phyloP scores from a whole-genome alignment of 192 early-diverging fungal species.

The Cetraspora pellucida region DNA sequence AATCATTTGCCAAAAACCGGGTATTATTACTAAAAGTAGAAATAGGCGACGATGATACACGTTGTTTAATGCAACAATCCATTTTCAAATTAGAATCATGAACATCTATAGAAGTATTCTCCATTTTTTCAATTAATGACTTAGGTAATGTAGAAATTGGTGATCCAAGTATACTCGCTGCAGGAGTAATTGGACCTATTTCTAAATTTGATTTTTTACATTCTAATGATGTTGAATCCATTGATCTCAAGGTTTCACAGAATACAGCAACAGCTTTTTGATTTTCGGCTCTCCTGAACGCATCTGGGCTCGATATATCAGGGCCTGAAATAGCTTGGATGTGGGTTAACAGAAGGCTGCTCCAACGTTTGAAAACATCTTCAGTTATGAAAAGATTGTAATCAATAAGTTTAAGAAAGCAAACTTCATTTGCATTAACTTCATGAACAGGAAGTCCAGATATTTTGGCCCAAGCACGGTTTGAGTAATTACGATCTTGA shows the following conservation, averaged over 20 bases:
- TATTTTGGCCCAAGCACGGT: constrained; percentile 88
- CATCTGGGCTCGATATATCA: constrained; percentile 14
- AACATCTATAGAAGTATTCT: too few species aligned
- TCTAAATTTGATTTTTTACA: neutral
- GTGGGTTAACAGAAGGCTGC: constrained; percentile 44
- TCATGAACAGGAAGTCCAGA: constrained; percentile 75
- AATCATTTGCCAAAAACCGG: too few species aligned
- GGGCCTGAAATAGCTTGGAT: constrained; percentile 39
- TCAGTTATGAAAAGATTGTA: constrained; percentile 73
- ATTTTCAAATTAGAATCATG: too few species aligned
- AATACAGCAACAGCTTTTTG: constrained; percentile 18
- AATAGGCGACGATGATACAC: too few species aligned
- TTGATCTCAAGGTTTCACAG: constrained; percentile 25
- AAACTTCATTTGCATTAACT: constrained; percentile 79
- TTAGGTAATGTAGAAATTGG: too few species aligned
- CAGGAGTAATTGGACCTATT: too few species aligned
- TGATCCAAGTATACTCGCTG: too few species aligned
- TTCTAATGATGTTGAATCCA: constrained; percentile 19
- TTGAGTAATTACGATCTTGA: constrained; percentile 83
- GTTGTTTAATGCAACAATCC: too few species aligned
- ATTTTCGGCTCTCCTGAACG: constrained; percentile 28
- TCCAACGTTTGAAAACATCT: constrained; percentile 60
- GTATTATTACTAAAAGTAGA: too few species aligned
- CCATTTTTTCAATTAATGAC: too few species aligned
- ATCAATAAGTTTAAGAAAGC: constrained; percentile 77